These are phyloP conservation scores for Arachnopeziza araneosa DNA, from an alignment of 2,329 filamentous ascomycete species.

Conservation along the genomic window DNA sequence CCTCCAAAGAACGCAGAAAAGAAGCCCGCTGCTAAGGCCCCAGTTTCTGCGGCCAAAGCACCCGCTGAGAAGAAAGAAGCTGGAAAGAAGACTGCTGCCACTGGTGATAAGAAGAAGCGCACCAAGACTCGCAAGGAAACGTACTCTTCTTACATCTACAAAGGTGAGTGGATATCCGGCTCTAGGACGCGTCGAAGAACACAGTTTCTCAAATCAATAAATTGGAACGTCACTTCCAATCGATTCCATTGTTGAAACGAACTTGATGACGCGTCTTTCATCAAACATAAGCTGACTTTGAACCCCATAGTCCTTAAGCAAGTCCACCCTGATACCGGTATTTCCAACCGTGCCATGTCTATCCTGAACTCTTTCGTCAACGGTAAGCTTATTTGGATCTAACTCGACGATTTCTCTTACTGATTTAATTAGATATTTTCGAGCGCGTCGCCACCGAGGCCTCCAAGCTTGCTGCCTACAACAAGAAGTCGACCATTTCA, in stretches of 20 bases:
- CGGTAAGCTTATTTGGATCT: slow-evolving; percentile 51
- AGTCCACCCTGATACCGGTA: slow-evolving; percentile 99
- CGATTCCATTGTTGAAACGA: neutral
- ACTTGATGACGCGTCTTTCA: slow-evolving; percentile 18
- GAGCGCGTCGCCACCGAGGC: slow-evolving; percentile 98
- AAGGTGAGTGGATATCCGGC: slow-evolving; percentile 58
- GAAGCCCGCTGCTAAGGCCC: slow-evolving; percentile 99
- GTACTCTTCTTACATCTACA: slow-evolving; percentile 99
- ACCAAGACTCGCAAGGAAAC: slow-evolving; percentile 99
- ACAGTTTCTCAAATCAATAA: neutral
- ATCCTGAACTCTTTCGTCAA: slow-evolving; percentile 99
- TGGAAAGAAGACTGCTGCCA: slow-evolving; percentile 97
- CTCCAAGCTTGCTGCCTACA: slow-evolving; percentile 98
- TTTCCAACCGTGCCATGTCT: slow-evolving; percentile 99
- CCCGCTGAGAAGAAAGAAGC: slow-evolving; percentile 99
- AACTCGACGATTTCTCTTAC: slow-evolving; percentile 21
- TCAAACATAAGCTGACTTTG: slow-evolving; percentile 33
- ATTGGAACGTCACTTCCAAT: slow-evolving; percentile 3
- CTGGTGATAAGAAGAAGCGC: slow-evolving; percentile 99
- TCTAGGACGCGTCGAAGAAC: slow-evolving; percentile 12
- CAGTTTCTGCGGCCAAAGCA: slow-evolving; percentile 55
- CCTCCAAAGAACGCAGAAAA: slow-evolving; percentile 87
- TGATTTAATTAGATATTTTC: slow-evolving; percentile 73
- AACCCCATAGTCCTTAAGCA: slow-evolving; percentile 85
- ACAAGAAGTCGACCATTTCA: slow-evolving; percentile 99